phyloP scores from a whole-genome alignment of 75 land plant genomes.

The Azolla pinnata region DNA sequence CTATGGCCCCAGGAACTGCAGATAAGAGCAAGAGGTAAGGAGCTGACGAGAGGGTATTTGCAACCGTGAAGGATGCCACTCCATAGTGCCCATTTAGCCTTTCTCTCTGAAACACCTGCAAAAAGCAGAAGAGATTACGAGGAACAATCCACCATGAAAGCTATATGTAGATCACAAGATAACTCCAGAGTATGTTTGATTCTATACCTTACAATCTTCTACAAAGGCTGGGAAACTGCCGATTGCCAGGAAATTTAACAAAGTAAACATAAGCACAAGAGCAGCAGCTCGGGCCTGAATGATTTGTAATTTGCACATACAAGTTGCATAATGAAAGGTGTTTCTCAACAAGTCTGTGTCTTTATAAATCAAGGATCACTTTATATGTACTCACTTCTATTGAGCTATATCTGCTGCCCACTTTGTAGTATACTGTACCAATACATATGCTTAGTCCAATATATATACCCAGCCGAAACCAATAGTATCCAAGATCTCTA shows the following conservation, averaged over 20 bases:
- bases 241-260: slow-evolving; percentile 62
- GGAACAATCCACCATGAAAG: no score
- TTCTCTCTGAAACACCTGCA: slow-evolving; percentile 51
- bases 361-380: no score
- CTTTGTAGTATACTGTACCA: slow-evolving; percentile 43
- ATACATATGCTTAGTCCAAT: slow-evolving; percentile 35
- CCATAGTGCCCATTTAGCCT: slow-evolving; percentile 70
- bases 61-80: slow-evolving; percentile 30
- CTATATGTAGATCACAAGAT: no score
- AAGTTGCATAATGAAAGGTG: no score
- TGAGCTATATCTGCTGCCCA: slow-evolving; percentile 38
- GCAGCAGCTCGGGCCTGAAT: slow-evolving; percentile 49
- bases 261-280: slow-evolving; percentile 45
- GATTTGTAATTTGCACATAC: no score
- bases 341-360: no score
- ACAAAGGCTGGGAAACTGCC: slow-evolving; percentile 62
- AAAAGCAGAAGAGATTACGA: no score
- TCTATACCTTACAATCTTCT: slow-evolving; percentile 70
- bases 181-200: no score
- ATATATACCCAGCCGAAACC: slow-evolving; percentile 53
- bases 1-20: slow-evolving; percentile 33
- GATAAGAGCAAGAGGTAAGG: slow-evolving; percentile 45
- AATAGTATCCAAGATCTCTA: slow-evolving; percentile 73
- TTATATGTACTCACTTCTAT: slow-evolving; percentile 60
- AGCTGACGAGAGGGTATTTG: slow-evolving; percentile 46